Base-by-base conservation (phyloP, 2,329 filamentous ascomycete genomes). In the Aplosporella prunicola region DNA sequence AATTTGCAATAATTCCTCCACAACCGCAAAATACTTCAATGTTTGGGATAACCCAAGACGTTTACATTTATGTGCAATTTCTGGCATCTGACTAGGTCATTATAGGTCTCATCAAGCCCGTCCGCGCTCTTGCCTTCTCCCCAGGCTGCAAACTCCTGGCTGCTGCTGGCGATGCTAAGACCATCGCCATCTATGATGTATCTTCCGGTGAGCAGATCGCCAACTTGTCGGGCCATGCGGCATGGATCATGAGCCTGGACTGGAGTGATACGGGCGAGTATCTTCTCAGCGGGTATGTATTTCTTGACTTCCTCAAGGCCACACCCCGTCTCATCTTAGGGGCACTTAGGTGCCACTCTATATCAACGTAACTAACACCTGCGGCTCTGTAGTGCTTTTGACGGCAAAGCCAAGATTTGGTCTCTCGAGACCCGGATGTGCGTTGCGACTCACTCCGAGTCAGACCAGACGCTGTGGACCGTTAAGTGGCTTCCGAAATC, bases 361-460 rank as follows among this genome's bases (percentile, higher is more conserved):
- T 20, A 20, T 34, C 8, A 30, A 6, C 9, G 5, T 23, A 34
- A 16, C 20, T 34, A 4, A 11, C 13, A 15, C 14, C n/a, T 8
- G 7, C 15, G 13, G 10, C 5, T 22, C 25, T 13, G 10, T 40
- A 76, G 72, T 32, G 78, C 82, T 2, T 86, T 93, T 58, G 88
- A 96, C 54, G 89, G 91, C 24, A 95, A 93, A 60, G 85, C 83
- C 43, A 95, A 94, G 62, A 83, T 96, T 20, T 98, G 91, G 91
- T 89, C 85, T 20, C 75, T 95, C 42, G 87, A 94, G 51, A 75
- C 79, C 22, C 74, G 78, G 40, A 71, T 72, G 4, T 96, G 91
- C 55, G 91, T 98, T 29, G 87, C 89, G 9, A 98, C 91, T 8
- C 86, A 94, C 56, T 88, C 81, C 41, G 88, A 96, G 64, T 87